Evolutionary conservation across 2,329 filamentous ascomycete genomes (phyloP), one percentile per base, ranked within the genome.

Genomic region (Whalleya microplaca): DNA sequence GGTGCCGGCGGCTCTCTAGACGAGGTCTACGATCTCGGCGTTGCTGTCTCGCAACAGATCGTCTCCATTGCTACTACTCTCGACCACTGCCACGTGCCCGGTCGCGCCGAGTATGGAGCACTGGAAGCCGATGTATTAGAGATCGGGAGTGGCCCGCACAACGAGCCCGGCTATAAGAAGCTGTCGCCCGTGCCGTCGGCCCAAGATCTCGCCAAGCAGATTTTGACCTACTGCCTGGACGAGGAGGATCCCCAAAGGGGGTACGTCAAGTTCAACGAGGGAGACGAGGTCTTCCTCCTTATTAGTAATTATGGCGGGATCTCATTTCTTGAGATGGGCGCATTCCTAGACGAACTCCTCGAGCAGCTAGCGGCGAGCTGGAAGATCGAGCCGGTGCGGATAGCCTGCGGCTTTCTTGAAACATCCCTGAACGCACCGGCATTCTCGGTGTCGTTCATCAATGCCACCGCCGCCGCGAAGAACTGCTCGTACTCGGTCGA

Each of bases 371-470:
- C 71, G 6, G 59, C 55, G 0, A 68, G 76, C 56, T 85, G 81
- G 79, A 72, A 74, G 5, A 75, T 84, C 3, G 70, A 73, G 45
- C 82, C 82, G 0, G 77, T 78, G 2, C 78, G 88, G 27, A 80
- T 89, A 49, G 78, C 84, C 49, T 75, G 80, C 0, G 88, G 88
- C 1, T 86, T 84, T 23, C 81, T 87, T 53, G 89, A 90, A 80
- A 90, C 88, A 0, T 89, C 86, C 16, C 79, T 91, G 65, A 90
- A 91, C 62, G 88, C 86, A 0, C 81, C 87, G 0, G 88, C 87
- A 0, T 91, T 91, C 67, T 88, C 85, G 14, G 80, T 91, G 5
- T 88, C 86, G 2, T 64, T 91, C 47, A 74, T 89, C 65, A 89
- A 87, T 69, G 68, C 86, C 41, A 79, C 80, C 0, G 77, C 76